Evolutionary conservation across 2,329 filamentous ascomycete genomes (phyloP).

Genomic region (Sordariomycetes sp.): DNA sequence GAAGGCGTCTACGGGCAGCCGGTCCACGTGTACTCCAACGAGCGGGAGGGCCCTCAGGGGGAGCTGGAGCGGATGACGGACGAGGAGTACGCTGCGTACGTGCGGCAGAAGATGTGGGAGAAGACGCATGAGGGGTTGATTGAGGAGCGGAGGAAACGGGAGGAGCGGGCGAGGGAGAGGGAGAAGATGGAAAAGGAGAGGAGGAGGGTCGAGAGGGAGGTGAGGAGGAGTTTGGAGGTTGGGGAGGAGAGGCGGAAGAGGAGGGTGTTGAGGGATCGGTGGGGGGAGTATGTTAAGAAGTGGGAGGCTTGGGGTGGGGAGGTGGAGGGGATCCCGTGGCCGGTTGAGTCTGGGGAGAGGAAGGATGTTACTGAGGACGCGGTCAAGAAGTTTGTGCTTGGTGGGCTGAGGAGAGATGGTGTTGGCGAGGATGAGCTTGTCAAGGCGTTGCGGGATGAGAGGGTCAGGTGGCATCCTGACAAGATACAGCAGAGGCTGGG

Average conservation of each 20-base stretch:
- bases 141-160: slow-evolving; percentile 56
- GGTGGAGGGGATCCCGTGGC: slow-evolving; percentile 50
- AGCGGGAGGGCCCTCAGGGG: slow-evolving; percentile 27
- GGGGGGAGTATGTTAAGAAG: slow-evolving; percentile 47
- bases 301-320: slow-evolving; percentile 47
- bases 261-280: slow-evolving; percentile 43
- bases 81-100: slow-evolving; percentile 80
- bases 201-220: slow-evolving; percentile 41
- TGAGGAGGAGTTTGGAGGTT: slow-evolving; percentile 55
- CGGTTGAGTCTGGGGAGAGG: slow-evolving; percentile 24
- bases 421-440: slow-evolving; percentile 30
- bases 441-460: slow-evolving; percentile 60
- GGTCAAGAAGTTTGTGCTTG: slow-evolving; percentile 57
- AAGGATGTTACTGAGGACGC: slow-evolving; percentile 42
- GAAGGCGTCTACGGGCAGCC: slow-evolving; percentile 93
- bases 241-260: slow-evolving; percentile 49
- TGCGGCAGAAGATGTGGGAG: slow-evolving; percentile 89
- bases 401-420: slow-evolving; percentile 24
- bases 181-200: slow-evolving; percentile 35
- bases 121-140: slow-evolving; percentile 75
- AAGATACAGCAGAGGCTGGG: slow-evolving; percentile 90
- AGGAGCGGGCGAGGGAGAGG: slow-evolving; percentile 36
- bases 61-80: slow-evolving; percentile 77
- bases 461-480: slow-evolving; percentile 93
- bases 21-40: slow-evolving; percentile 62